Base-by-base conservation (phyloP, 2,329 filamentous ascomycete genomes). In the Colletotrichum gigasporum region DNA sequence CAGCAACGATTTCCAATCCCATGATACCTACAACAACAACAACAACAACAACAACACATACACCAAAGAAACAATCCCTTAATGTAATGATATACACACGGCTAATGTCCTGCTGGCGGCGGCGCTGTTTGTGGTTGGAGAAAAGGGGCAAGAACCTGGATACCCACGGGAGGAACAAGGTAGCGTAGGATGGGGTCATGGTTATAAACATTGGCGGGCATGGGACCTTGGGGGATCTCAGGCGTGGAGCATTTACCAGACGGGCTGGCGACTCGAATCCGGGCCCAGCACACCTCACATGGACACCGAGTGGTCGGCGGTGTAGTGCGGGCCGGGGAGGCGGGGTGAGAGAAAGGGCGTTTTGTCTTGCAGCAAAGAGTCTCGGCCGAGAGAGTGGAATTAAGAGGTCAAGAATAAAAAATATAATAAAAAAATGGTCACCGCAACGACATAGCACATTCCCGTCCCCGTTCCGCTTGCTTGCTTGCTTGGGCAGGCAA, bases 21-120 rank as follows among this genome's bases (percentile, higher is more conserved):
- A 52, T 48, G 58, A 63, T 60, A 54, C 64, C 53, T 63, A 66
- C 59, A 51, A 55, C 60, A 63, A 51, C n/a, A 26, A n/a, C 26
- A 44, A 48, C n/a, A n/a, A n/a, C n/a, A n/a, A n/a, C n/a, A n/a
- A 39, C 56, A 47, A 56, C n/a, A 12, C 28, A 53, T 45, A 39
- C 37, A 56, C 35, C 30, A 41, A 58, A 53, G 51, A 62, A 52
- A 42, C 51, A 56, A 53, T 57, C 45, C 35, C 39, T 48, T 65
- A 67, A 67, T 65, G 65, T 67, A 67, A 67, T 67, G 62, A 67
- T 47, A 56, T 53, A 62, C 39, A 57, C 26, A 63, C 52, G 59
- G 58, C 35, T 53, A 18, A 65, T 58, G 51, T 65, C 44, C 45
- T 56, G 63, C 51, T 47, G 59, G 44, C 58, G 63, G 59, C 24